A percentile compares a stretch with the other conserved stretches of the same genome.
Conservation (phyloP, 192 early-diverging fungal species). For the Umbelopsis ramanniana region DNA sequence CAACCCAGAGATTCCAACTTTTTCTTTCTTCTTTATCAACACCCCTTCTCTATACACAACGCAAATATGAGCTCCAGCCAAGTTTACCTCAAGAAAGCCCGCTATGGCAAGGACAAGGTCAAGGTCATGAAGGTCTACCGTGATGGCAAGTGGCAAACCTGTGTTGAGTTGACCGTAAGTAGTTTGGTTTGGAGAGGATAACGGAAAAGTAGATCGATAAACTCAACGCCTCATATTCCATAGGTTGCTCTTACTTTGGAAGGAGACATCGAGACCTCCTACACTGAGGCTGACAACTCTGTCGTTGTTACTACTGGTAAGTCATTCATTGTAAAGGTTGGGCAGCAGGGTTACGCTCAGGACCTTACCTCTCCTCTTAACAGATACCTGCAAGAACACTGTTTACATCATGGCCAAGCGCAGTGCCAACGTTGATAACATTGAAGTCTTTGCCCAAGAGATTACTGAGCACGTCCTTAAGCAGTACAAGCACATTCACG, state of each 20-base stretch:
- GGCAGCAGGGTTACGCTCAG: not conserved
- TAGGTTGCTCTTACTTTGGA: constrained; percentile 18
- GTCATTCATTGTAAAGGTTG: not conserved
- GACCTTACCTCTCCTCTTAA: not conserved
- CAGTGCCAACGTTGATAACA: constrained; percentile 65
- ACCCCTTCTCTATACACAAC: not conserved
- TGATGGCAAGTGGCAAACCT: constrained; percentile 61
- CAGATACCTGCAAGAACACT: constrained; percentile 78
- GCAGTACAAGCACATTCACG: constrained; percentile 70
- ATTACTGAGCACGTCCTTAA: constrained; percentile 72
- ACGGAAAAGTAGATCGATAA: not conserved
- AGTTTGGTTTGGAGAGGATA: not conserved
- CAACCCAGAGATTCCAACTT: not conserved
- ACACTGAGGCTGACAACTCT: constrained; percentile 80
- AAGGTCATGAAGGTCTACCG: constrained; percentile 74
- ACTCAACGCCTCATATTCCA: no score
- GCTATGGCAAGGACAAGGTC: constrained; percentile 78
- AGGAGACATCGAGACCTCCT: constrained; percentile 54
- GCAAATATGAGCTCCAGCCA: constrained; percentile 19
- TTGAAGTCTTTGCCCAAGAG: constrained; percentile 74
- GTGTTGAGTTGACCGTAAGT: constrained; percentile 65
- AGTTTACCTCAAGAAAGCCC: constrained; percentile 55
- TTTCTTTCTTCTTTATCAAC: constrained; percentile 17
- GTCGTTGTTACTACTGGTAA: constrained; percentile 70
- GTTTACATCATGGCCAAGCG: constrained; percentile 77